A percentile compares a stretch with the other conserved stretches of the same genome.
phyloP scores from a whole-genome alignment of 129 eudicot genomes.

The Pseudognaphalium luteoalbum region DNA sequence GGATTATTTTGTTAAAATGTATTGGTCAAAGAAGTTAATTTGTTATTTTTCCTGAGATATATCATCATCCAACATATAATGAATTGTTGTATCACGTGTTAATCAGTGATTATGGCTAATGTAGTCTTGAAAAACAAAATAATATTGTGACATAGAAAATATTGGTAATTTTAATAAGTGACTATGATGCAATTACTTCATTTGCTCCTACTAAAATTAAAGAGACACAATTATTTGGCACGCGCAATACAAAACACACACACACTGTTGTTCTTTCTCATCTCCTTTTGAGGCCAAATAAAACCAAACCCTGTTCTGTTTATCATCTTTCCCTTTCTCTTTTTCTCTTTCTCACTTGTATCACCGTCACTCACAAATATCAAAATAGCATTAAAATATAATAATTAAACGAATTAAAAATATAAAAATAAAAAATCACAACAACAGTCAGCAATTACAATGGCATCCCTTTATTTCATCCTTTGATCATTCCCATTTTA shows the following conservation, averaged over 20 bases:
- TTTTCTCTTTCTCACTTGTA: background rate
- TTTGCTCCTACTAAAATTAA: background rate
- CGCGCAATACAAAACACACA: conserved; percentile 15
- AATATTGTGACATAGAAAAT: no score
- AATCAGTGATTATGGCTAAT: no score
- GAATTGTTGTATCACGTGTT: no score
- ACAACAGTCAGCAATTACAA: background rate
- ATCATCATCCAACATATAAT: no score
- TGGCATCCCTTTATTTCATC: conserved; percentile 16
- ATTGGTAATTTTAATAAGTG: no score
- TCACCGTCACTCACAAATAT: background rate
- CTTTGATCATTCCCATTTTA: conserved; percentile 29
- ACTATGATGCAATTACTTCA: background rate
- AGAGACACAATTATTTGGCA: conserved; percentile 32
- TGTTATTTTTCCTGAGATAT: no score
- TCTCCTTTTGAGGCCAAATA: conserved; percentile 45
- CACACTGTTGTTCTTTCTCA: conserved; percentile 28
- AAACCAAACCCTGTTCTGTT: conserved; percentile 37
- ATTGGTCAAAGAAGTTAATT: no score
- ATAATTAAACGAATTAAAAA: no score
- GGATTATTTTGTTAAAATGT: no score
- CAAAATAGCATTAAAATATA: background rate
- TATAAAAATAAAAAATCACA: conserved; percentile 6
- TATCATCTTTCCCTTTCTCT: conserved; percentile 37
- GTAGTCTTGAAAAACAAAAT: background rate